Conservation (phyloP, 164 flowering plant genomes). For the Piper longum region DNA sequence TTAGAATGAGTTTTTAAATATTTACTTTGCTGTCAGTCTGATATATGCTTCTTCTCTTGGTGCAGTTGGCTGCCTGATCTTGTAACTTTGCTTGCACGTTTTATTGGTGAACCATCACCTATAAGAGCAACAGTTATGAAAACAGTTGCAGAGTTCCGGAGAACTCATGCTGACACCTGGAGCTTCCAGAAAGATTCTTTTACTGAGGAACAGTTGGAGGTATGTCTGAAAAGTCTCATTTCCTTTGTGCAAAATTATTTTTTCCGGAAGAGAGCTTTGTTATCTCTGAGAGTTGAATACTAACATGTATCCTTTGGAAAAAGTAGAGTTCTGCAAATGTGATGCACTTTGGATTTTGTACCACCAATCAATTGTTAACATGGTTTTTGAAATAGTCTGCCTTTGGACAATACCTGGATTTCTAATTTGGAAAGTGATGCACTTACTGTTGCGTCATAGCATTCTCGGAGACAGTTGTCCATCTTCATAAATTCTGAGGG, state of each 20-base stretch:
- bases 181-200: slow-evolving; percentile 74
- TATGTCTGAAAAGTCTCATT: slow-evolving; percentile 4
- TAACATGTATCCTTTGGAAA: too few species aligned
- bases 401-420: too few species aligned
- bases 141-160: slow-evolving; percentile 86
- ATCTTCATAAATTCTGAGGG: too few species aligned
- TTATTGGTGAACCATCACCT: slow-evolving; percentile 81
- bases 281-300: not conserved
- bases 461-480: too few species aligned
- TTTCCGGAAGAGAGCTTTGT: not conserved
- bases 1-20: too few species aligned
- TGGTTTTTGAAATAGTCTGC: too few species aligned
- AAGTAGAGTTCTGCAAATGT: too few species aligned
- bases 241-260: not conserved
- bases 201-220: slow-evolving; percentile 93
- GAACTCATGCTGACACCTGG: slow-evolving; percentile 99
- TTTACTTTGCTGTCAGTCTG: too few species aligned
- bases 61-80: slow-evolving; percentile 92
- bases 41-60: not conserved
- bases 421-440: too few species aligned
- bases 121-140: slow-evolving; percentile 85
- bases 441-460: too few species aligned
- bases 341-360: too few species aligned
- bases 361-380: too few species aligned
- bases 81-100: slow-evolving; percentile 77